Base-by-base conservation (phyloP, 306 rosid species). In the Cicer bijugum region DNA sequence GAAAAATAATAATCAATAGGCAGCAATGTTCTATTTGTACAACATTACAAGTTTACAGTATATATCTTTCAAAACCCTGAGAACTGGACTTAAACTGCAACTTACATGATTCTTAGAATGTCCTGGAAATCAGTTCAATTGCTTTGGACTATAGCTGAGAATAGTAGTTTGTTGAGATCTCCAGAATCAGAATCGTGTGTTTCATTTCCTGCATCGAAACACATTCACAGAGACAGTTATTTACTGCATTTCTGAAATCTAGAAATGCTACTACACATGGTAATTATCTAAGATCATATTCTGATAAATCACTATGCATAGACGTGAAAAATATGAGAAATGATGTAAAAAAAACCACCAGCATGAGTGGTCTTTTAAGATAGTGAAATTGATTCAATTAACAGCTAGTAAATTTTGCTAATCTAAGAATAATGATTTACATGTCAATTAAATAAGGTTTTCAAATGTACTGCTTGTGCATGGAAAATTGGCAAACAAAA, bases 161-260 rank as follows among this genome's bases (percentile, higher is more conserved):
- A 93, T 40, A 93, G 94, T 73, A 91, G 81, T 42, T 88, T 84
- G 84, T 93, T 89, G 56, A 93, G 79, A 55, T 89, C 94, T 45
- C 81, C 78, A 3, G 84, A 71, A 14, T 88, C 92, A 2, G 88
- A 66, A 39, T 74, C 96, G 6, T 58, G 78, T 0, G 14, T 51
- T 75, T 83, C 94, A 75, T 84, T 90, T 60, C 89, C 98, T 93
- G 90, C 85, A 83, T 82, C 37, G 46, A 64, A 12, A 35, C 69
- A 69, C 12, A 40, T 35, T 35, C 35, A 63, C 64, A 20, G 2
- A 74, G 61, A 43, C 45, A 64, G 37, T 33, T 57, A 35, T 14
- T 67, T 11, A 38, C 43, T 43, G 33, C 51, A 66, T 60, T 38
- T 55, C 46, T 62, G 53, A 56, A 8, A 45, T 55, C 33, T 62